Base-by-base conservation (phyloP, 1,139 yeast genomes). In the Yamadazyma diospyri region DNA sequence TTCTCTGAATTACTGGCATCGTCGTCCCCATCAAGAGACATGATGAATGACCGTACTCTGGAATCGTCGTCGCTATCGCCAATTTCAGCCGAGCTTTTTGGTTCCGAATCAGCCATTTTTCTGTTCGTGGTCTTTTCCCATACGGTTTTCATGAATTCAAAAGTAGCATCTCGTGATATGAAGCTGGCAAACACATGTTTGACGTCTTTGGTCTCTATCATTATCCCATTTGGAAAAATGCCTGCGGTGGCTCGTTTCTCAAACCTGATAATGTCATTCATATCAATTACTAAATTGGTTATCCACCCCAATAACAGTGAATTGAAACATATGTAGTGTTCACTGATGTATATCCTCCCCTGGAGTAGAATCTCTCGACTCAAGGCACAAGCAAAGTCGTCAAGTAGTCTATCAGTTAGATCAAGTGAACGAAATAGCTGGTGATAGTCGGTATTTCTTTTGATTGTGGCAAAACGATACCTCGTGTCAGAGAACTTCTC, bases 221-320 rank as follows among this genome's bases (percentile, higher is more conserved):
- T 67, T 12, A 89, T 84, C 2, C 95, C 97, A 55, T 89, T 89
- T 11, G 97, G 96, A 51, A 92, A 87, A 20, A 92, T 64, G 0
- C 95, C 95, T 1, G 88, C 96, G 0, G 96, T 87, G 27, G 78
- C 71, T 42, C 78, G 79, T 58, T 86, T 85, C 47, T 88, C 96
- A 46, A 92, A 72, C 16, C 75, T 69, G 4, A 76, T 67, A 27
- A 92, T 77, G 37, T 88, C 95, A 30, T 72, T 75, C 47, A 82
- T 75, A 2, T 86, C 79, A 19, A 92, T 73, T 5, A 83, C 75
- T 26, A 89, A 58, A 44, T 76, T 85, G 3, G 97, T 87, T 2
- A 87, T 87, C 95, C 96, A 89, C 1, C 97, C 97, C 31, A 94
- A 64, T 28, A 92, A 69, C 49, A 87, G 87, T n/a, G 97, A 86